Evolutionary conservation across 345 rosid species (phyloP), one percentile per base, ranked within the genome.

Genomic region (Eutrema japonicum): DNA sequence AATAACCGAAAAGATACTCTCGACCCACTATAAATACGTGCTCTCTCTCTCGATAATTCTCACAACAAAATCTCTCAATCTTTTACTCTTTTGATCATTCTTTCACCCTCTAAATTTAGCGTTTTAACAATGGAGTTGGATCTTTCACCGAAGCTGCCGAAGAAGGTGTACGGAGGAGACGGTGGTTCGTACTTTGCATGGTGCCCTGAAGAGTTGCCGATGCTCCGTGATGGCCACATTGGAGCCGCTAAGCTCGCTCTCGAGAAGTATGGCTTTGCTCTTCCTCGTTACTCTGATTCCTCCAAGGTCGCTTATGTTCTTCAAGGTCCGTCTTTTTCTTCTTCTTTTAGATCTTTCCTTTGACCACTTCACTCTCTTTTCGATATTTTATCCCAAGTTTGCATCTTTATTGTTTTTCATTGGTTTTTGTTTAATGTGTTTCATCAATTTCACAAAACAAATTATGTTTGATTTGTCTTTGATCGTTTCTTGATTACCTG

Each of bases 191-290:
- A 91, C 83, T 76, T 57, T 32, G 80, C 96, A 4, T 94, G 98
- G 97, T 79, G 82, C 60, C 97, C 97, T 2, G 13, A 73, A 50
- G 97, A 94, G 47, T 84, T 94, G 4, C 88, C 95, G 0, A 91
- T 94, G 98, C 80, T 91, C 18, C 71, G 79, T 5, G 33, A 82
- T 36, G 97, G 91, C 0, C 89, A 91, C 82, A 91, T 94, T 26
- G 98, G 96, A 8, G 97, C 98, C 5, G 88, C 96, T 29, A 91
- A 94, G 75, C 92, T 94, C 45, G 84, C 83, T 51, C 97, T 94
- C 2, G 88, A 84, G 79, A 91, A 88, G 83, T 27, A 82, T 66
- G 98, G 98, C 53, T 79, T 94, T 38, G 96, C 92, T 61, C 87
- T 89, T 56, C 98, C 97, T 77, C 81, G 88, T 6, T 94, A 91